Evolutionary conservation across 108 stramenopile genomes (phyloP).

Genomic region (Pseudonitzschia multiseries): DNA sequence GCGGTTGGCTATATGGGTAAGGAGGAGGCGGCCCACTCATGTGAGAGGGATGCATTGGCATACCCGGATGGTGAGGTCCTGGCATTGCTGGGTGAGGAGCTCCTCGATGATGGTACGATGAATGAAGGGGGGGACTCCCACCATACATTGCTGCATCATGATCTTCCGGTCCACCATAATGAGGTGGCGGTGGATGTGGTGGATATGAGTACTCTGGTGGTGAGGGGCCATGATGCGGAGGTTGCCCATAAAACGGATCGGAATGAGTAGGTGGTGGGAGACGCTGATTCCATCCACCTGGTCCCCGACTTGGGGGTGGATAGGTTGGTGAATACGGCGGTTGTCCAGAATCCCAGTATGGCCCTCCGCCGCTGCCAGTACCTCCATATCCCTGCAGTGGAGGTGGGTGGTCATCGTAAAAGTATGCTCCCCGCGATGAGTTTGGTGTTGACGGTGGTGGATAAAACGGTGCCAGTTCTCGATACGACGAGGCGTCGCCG

Average conservation of each 20-base stretch:
- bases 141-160: not conserved
- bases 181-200: conserved; percentile 5
- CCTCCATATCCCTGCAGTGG: conserved; percentile 16
- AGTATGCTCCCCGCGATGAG: conserved; percentile 8
- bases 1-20: conserved; percentile 55
- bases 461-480: not conserved
- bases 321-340: conserved; percentile 8
- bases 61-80: conserved; percentile 11
- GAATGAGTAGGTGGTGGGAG: conserved; percentile 1
- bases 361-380: not conserved
- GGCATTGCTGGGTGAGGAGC: not conserved
- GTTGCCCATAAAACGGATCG: conserved; percentile 6
- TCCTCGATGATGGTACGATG: conserved; percentile 4
- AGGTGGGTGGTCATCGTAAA: conserved; percentile 14
- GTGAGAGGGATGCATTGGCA: conserved; percentile 14
- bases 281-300: conserved; percentile 4
- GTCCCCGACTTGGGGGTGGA: conserved; percentile 8
- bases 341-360: conserved; percentile 9
- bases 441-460: conserved; percentile 13
- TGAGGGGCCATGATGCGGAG: conserved; percentile 8
- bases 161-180: conserved; percentile 8
- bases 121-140: not conserved
- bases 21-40: conserved; percentile 22
- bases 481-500: conserved; percentile 19
- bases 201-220: conserved; percentile 15